These are phyloP conservation scores for Flaveria sonorensis DNA, from an alignment of 129 eudicot species.

Conservation along the genomic window DNA sequence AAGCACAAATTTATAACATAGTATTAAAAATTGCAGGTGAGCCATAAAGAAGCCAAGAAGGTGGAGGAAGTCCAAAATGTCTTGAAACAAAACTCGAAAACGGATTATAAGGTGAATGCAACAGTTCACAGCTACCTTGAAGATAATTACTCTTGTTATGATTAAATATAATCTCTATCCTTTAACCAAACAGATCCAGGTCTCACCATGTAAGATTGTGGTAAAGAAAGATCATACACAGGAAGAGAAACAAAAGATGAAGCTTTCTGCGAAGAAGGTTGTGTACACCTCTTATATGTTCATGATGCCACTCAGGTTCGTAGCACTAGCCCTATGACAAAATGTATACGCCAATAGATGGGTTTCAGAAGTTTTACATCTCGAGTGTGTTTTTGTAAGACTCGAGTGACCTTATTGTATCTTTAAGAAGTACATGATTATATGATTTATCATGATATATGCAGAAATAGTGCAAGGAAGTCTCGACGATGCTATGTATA, in stretches of 20 bases:
- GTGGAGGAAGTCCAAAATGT: not conserved
- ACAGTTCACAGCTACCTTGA: not conserved
- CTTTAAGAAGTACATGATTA: too few relatives aligned
- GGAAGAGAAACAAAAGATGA: not conserved
- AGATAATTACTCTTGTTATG: not conserved
- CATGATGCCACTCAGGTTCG: not conserved
- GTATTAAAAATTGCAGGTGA: not conserved
- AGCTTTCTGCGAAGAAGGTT: constrained; percentile 8
- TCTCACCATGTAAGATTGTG: not conserved
- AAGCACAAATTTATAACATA: not conserved
- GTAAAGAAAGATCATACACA: not conserved
- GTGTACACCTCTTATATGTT: not conserved
- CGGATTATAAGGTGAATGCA: not conserved
- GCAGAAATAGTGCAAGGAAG: not conserved
- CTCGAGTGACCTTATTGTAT: too few relatives aligned
- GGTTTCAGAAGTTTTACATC: too few relatives aligned
- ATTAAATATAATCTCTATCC: not conserved
- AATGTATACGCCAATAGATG: too few relatives aligned
- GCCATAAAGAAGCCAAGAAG: not conserved
- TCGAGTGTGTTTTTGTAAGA: not conserved
- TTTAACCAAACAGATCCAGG: not conserved
- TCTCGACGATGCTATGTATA: not conserved
- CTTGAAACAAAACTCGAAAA: not conserved
- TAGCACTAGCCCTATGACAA: not conserved
- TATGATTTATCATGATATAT: not conserved